Base-by-base conservation (phyloP, 164 flowering plant genomes). In the Taxillus chinensis region DNA sequence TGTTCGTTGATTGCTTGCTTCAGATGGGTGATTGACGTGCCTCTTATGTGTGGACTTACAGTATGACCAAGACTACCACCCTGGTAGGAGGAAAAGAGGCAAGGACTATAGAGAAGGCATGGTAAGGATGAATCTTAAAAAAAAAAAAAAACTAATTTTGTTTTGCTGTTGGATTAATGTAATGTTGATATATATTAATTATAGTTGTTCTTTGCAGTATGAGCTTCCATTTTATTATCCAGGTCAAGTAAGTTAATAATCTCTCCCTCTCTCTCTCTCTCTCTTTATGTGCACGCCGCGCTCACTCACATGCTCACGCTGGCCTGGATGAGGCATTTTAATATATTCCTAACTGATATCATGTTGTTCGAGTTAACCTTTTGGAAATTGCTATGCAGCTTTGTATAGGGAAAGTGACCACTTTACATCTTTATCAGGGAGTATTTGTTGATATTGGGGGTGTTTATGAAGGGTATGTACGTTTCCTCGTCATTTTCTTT, bases 391-490 rank as follows among this genome's bases (percentile, higher is more conserved):
- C 63, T 45, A 2, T 67, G 76, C 82, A 93, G 98, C 86, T 93
- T 65, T 93, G 97, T 77, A 64, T 67, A 48, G 99, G 99, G 50
- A 83, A 79, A 73, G 97, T 93, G 70, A 83, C 87, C 38, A 79
- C 85, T 64, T 42, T 93, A 56, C 92, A 86, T 64, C 95, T 93
- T 55, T 84, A 93, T 72, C 97, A 93, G 74, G 99, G 99, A 64
- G 99, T 97, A 64, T 93, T 93, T 82, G 91, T 93, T 63, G 96
- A 93, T 67, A 87, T 93, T 72, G 99, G 97, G 69, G 92, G 99
- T 49, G 96, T 90, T 53, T 70, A 93, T 78, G 99, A 93, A 58
- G 99, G 99, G 99, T 93, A 82, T 70, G 51, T 50, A 27, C 16
- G 14, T 39, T 56, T 53, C 2, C 45, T 14, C 16, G 8, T 68